A percentile compares a stretch with the other conserved stretches of the same genome.
phyloP scores from a whole-genome alignment of 2,329 filamentous ascomycete genomes.

The Sclerotinia sclerotiorum region DNA sequence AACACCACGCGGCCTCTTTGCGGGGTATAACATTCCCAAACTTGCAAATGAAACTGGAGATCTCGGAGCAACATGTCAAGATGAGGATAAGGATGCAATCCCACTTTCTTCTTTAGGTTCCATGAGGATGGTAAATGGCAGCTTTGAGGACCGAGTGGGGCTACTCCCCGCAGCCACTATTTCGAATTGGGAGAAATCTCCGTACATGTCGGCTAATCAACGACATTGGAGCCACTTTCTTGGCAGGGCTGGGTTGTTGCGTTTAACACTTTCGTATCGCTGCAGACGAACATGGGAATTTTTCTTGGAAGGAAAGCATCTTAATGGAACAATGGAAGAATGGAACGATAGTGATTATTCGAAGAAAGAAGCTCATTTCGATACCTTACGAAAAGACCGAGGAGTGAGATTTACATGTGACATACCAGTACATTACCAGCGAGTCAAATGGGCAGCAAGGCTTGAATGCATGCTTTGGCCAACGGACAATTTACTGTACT shows the following conservation, averaged over 20 bases:
- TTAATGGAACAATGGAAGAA: not conserved
- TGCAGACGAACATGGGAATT: not conserved
- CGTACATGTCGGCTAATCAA: not conserved
- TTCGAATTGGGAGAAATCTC: not conserved
- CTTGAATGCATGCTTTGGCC: too few species aligned
- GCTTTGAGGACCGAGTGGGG: not conserved
- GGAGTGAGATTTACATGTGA: not conserved
- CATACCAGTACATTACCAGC: not conserved
- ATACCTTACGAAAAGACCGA: not conserved
- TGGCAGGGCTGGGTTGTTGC: slow-evolving; percentile 3
- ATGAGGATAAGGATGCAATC: not conserved
- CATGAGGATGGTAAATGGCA: not conserved
- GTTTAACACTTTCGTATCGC: not conserved
- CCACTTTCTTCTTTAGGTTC: not conserved
- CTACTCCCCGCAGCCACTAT: not conserved
- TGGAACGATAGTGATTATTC: not conserved
- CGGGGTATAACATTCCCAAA: not conserved
- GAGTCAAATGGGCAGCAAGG: not conserved
- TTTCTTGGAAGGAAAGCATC: not conserved
- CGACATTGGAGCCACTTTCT: not conserved
- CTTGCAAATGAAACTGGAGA: not conserved
- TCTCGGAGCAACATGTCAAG: not conserved
- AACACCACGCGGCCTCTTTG: not conserved
- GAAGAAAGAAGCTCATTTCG: too few species aligned
- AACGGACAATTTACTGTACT: not conserved